phyloP scores from a whole-genome alignment of 139 green algal genomes.

The Volvox africanus region DNA sequence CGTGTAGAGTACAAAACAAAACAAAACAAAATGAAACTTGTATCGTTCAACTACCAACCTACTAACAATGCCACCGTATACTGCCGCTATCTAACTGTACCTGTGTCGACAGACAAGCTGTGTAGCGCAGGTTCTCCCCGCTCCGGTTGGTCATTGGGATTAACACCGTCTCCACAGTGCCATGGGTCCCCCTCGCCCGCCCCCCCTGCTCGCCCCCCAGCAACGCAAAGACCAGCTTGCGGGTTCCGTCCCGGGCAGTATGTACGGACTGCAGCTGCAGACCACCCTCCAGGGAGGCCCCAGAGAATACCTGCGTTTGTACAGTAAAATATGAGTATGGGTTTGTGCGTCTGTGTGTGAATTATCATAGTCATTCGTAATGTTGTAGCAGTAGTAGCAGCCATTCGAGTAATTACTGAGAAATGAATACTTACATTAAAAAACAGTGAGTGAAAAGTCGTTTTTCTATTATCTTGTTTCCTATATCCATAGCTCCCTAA shows the following conservation, averaged over 20 bases:
- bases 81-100: slow-evolving; percentile 34
- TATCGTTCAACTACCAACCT: too few relatives aligned
- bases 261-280: slow-evolving; percentile 71
- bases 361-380: too few relatives aligned
- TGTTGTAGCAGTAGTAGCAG: too few relatives aligned
- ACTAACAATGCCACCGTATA: too few relatives aligned
- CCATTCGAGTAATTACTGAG: too few relatives aligned
- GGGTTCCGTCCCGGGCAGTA: slow-evolving; percentile 77
- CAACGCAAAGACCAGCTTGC: slow-evolving; percentile 84
- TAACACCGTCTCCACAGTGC: slow-evolving; percentile 83
- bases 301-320: slow-evolving; percentile 23
- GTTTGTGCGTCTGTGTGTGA: too few relatives aligned
- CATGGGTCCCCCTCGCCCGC: neutral
- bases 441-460: too few relatives aligned
- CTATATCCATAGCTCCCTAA: too few relatives aligned
- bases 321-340: neutral
- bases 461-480: too few relatives aligned
- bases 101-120: slow-evolving; percentile 81
- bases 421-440: too few relatives aligned
- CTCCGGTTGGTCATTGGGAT: slow-evolving; percentile 75
- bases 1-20: too few relatives aligned
- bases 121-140: slow-evolving; percentile 64
- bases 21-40: too few relatives aligned
- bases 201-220: slow-evolving; percentile 54
- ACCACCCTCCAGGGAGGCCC: slow-evolving; percentile 71